Evolutionary conservation across 192 early-diverging fungal species (phyloP), one percentile per base, ranked within the genome.

Genomic region (Allomyces macrogynus): DNA sequence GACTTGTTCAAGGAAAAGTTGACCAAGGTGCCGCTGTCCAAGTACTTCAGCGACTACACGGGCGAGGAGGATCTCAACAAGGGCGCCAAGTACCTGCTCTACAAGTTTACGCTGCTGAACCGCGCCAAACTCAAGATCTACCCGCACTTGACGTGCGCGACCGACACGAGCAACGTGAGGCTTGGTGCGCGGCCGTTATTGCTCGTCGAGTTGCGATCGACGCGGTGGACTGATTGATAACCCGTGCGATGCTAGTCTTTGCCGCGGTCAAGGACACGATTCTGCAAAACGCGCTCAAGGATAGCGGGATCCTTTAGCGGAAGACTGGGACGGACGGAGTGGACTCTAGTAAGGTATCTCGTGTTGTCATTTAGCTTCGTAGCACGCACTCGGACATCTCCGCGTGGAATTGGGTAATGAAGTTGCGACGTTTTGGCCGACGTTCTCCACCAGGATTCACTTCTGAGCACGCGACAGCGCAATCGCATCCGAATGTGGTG

Each of bases 261-360:
- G 87, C 89, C 3, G 92, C 90, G 25, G 88, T 94, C 65, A 91
- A 92, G 67, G 91, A 92, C 67, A 93, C 90, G 1, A 89, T 92
- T 64, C 73, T 93, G 64, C 90, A 92, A 72, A 90, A 90, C 67
- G 85, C 87, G 18, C 71, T 90, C 27, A 80, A 85, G 66, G 86
- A 90, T 63, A 84, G 82, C 65, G 88, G 88, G 44, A 90, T 90
- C 43, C 67, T 86, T 66, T 86, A 68, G 63, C 5, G 44, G 42
- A 4, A 64, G 44, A 61, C 24, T 23, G 24, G 23, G 24, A 64
- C 62, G 64, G 64, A 40, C 32, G 7, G 32, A 3, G 32, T 57
- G 9, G 16, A 14, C 44, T 54, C 44, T 20, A 57, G 49, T 57
- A n/a, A n/a, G n/a, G n/a, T 57, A 27, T 1, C 32, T 40, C 32